Evolutionary conservation across 163 green algal species (phyloP).

Genomic region (Chlorella variabilis): DNA sequence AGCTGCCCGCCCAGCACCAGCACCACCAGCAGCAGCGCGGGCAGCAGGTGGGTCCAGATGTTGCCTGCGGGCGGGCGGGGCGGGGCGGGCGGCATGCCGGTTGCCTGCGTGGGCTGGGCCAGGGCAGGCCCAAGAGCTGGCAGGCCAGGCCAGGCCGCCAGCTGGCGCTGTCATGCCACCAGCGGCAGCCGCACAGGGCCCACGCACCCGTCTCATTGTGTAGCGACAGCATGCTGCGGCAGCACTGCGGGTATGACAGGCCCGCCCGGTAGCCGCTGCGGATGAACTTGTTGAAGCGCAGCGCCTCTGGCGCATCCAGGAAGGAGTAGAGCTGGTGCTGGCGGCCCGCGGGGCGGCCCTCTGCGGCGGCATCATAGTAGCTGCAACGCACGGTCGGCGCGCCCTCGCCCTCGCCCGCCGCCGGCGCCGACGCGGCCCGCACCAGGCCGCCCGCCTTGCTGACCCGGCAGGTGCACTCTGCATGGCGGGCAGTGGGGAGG

Average conservation of each 20-base stretch:
- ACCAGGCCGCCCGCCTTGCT: background rate
- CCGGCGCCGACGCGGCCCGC: background rate
- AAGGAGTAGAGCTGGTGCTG: constrained; percentile 44
- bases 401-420: background rate
- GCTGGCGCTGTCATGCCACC: too few species aligned
- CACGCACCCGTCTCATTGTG: constrained; percentile 59
- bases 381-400: background rate
- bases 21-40: constrained; percentile 30
- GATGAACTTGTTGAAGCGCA: constrained; percentile 58
- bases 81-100: too few species aligned
- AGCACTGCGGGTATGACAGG: constrained; percentile 37
- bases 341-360: background rate
- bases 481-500: too few species aligned
- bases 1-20: constrained; percentile 13
- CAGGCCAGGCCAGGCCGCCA: too few species aligned
- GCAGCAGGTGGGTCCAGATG: constrained; percentile 51
- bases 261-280: constrained; percentile 57
- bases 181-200: too few species aligned
- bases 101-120: too few species aligned
- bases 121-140: too few species aligned
- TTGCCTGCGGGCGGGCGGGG: constrained; percentile 59
- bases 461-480: constrained; percentile 34
- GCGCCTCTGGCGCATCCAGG: constrained; percentile 42
- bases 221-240: constrained; percentile 41
- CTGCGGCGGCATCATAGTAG: background rate